Base-by-base conservation (phyloP, 345 rosid species). In the Sonneratia alba region DNA sequence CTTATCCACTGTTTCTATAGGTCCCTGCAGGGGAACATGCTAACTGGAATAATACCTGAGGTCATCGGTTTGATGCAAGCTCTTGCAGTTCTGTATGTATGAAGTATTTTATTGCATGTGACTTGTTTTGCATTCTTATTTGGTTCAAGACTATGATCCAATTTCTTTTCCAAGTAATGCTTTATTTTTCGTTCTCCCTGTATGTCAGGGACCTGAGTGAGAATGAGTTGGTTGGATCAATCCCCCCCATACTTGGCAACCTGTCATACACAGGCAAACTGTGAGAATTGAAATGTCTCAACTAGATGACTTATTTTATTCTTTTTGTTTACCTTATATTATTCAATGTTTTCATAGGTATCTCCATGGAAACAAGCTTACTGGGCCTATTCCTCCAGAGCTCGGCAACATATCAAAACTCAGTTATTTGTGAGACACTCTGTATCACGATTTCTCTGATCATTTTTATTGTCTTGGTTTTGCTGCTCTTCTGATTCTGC, bases 41-140 rank as follows among this genome's bases (percentile, higher is more conserved):
- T 96, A 43, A 84, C 85, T 0, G 99, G 99, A 59, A 79, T 38
- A 74, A 92, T 96, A 78, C 99, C 99, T 0, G 97, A 90, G 68
- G 98, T 92, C 49, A 80, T 96, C 66, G 99, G 99, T 69, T 73
- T 96, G 69, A 92, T 96, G 99, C 99, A 96, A 82, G 99, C 99
- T 63, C 85, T 96, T 18, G 99, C 98, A 53, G 97, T 96, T 49
- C 71, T 96, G 99, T 96, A 83, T 81, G 98, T 84, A 22, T 42
- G 7, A 34, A 3, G 6, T 11, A 27, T 62, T 62, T 8, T 32
- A 11, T 34, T 27, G 9, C 9, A 24, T 32, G 32, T 11, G 27
- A 27, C 7, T 62, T 10, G 1, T 62, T 3, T 13, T 27, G 66
- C 37, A 10, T 32, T 62, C 22, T 4, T 47, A 2, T 8, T 53